Evolutionary conservation across 495 filamentous ascomycete species (phyloP).

Genomic region (Penicillium angulare): DNA sequence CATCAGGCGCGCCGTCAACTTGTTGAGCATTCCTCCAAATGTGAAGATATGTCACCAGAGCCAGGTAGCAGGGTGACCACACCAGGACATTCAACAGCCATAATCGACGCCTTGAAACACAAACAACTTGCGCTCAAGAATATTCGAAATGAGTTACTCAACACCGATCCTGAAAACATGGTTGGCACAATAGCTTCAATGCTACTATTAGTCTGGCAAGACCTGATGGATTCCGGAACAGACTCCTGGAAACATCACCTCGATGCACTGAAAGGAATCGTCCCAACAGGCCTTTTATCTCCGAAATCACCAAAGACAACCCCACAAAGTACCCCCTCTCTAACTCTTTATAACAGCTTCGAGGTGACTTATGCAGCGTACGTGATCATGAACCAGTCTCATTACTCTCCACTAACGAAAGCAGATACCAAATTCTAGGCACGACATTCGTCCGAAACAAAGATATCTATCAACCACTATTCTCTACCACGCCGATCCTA

Average conservation of each 20-base stretch:
- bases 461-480: slow-evolving; percentile 8
- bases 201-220: slow-evolving; percentile 17
- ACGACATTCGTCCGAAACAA: slow-evolving; percentile 7
- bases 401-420: not conserved
- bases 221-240: slow-evolving; percentile 17
- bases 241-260: slow-evolving; percentile 19
- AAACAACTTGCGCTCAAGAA: not conserved
- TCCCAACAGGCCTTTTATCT: not conserved
- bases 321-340: not conserved
- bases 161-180: not conserved
- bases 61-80: not conserved
- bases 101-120: not conserved
- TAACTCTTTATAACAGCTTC: not conserved
- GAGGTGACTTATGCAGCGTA: not conserved
- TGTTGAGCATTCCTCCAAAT: slow-evolving; percentile 1
- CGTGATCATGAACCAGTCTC: not conserved
- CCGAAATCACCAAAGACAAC: not conserved
- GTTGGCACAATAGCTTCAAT: slow-evolving; percentile 19
- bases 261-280: slow-evolving; percentile 10
- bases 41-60: not conserved
- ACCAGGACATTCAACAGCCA: not conserved
- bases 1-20: slow-evolving; percentile 14
- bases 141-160: not conserved
- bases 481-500: not conserved
- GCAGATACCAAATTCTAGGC: slow-evolving; percentile 8